Base-by-base conservation (phyloP, 1,284 basidiomycete genomes). In the Cryptococcus neoformans region DNA sequence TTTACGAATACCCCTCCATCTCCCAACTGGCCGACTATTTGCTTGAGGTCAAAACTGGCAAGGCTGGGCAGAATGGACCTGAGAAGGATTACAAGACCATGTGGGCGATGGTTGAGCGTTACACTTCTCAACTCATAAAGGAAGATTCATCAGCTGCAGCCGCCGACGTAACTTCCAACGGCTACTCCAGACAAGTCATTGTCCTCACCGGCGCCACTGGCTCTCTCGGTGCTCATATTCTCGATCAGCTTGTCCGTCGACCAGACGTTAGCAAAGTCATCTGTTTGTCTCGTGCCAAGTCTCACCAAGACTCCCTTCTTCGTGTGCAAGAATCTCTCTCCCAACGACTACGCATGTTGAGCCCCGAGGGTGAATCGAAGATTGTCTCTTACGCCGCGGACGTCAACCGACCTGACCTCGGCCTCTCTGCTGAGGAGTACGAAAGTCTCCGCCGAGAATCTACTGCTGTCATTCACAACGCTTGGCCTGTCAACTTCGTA, bases 121-220 rank as follows among this genome's bases (percentile, higher is more conserved):
- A 74, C 73, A 53, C 72, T 1, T 56, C 58, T 12, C 66, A 67
- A n/a, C 54, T 68, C 9, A 49, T 71, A 16, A 41, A 47, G 17
- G 28, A 51, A 11, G 5, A 44, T 10, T 21, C 57, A 1, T 36
- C 58, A 8, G 28, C 44, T 14, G 50, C 34, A 16, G 34, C 49
- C 1, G 42, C 56, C 14, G 47, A 55, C 37, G 17, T 35, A 6
- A 41, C 51, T 35, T 41, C 57, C 44, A 62, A 60, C 16, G 60
- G 54, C 4, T 60, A 72, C 14, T 28, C 28, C 28, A 28, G 28
- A 3, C 28, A 28, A 4, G 63, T 67, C 3, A 60, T 76, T 36
- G 62, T 74, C 3, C 74, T 87, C 35, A 86, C 85, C 0, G 85
- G 85, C 4, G 83, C 81, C 0, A 85, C 85, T 0, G 85, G 85